A percentile compares a stretch with the other conserved stretches of the same genome.
Conservation (phyloP, 345 rosid genomes). For the Syzygium aqueum region DNA sequence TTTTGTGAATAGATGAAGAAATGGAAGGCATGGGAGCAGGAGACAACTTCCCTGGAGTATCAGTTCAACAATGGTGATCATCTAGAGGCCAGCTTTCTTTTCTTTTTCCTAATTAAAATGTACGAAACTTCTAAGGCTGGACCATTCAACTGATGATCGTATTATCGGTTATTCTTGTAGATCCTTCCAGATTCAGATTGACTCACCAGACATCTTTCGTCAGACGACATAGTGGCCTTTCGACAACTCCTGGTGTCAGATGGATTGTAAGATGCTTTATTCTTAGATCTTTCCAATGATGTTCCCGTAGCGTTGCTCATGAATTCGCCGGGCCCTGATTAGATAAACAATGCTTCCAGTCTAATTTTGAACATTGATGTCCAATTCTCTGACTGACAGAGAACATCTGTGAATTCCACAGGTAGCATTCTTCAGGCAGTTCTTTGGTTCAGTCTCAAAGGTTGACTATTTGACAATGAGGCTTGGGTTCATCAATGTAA, state of each 20-base stretch:
- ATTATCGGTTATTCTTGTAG: constrained; percentile 1
- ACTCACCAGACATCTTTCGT: constrained; percentile 39
- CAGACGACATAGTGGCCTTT: constrained; percentile 29
- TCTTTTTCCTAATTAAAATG: background rate
- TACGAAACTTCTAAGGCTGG: background rate
- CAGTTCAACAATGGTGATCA: constrained; percentile 27
- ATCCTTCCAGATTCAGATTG: constrained; percentile 37
- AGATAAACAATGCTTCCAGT: background rate
- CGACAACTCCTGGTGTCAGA: constrained; percentile 26
- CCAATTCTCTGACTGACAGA: background rate
- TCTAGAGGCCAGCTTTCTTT: background rate
- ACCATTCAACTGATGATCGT: background rate
- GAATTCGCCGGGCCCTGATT: background rate
- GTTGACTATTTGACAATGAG: constrained; percentile 36
- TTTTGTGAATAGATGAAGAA: constrained; percentile 23
- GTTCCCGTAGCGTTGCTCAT: background rate
- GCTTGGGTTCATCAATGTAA: constrained; percentile 35
- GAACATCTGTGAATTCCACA: background rate
- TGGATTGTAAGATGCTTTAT: constrained; percentile 26
- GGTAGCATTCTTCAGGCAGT: constrained; percentile 40
- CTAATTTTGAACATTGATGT: background rate
- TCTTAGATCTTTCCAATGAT: background rate
- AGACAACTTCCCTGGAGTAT: constrained; percentile 35
- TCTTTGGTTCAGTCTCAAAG: constrained; percentile 31
- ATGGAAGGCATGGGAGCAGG: constrained; percentile 37